Evolutionary conservation across 768 basidiomycete genomes (phyloP), one percentile per base, ranked within the genome.

Genomic region (Suillus tomentosus): DNA sequence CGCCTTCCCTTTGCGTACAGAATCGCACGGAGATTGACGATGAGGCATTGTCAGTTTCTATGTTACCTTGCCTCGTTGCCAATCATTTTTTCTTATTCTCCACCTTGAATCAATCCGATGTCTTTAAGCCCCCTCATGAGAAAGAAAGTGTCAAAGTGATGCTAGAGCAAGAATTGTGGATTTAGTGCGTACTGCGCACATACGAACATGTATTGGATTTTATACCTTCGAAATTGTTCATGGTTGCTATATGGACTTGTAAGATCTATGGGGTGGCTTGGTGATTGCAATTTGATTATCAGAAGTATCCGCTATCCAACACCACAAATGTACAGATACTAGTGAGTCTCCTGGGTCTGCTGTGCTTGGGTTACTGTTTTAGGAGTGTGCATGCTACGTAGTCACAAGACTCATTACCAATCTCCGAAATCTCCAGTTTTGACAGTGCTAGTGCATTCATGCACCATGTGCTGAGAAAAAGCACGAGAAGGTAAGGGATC

Each of bases 1-100:
- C 65, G 83, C 86, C 11, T 74, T 89, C n/a, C 88, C 87, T 14
- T 88, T 90, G 88, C 22, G 85, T 89, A 63, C 85, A 81, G 68
- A 79, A 90, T 51, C 80, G 78, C 69, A 80, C 81, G 1, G 84
- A 84, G 3, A 62, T 81, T 7, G 80, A 78, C 22, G 85, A 87
- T 53, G 87, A 87, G 71, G 74, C 75, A 4, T 66, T 84, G 85
- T 87, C 67, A 66, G 84, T 79, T 8, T 17, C 31, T 40, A 31
- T 60, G 17, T 15, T 13, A 15, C 14, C n/a, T 22, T 27, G 15
- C 24, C 48, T 55, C 31, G 4, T 45, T 45, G 22, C 45, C n/a
- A 3, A 10, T 22, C 22, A 22, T 13, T 15, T 19, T 8, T 24
- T 31, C 31, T 34, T 34, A 27, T 5, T 36, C 5, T 11, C 55